A percentile compares a stretch with the other conserved stretches of the same genome.
These are phyloP conservation scores for Trichophyton mentagrophytes DNA, from an alignment of 2,329 filamentous ascomycete genomes.

Conservation along the genomic window DNA sequence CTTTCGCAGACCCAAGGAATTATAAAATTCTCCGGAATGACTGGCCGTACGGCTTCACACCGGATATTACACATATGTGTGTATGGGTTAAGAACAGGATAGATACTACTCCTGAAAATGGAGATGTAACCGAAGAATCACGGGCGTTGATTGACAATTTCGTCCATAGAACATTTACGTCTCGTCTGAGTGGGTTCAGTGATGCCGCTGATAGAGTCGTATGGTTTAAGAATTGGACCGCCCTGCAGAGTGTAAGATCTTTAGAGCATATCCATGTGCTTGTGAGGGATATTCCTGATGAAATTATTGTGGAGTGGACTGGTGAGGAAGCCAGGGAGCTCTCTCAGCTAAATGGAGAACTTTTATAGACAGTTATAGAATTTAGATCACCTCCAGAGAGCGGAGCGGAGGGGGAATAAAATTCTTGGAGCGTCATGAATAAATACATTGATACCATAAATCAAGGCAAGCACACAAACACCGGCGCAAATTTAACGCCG, in stretches of 20 bases:
- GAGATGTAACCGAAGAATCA: slow-evolving; percentile 41
- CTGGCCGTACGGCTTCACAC: slow-evolving; percentile 49
- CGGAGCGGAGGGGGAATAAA: no score
- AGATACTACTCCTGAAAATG: slow-evolving; percentile 32
- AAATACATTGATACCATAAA: background rate
- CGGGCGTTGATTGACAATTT: slow-evolving; percentile 37
- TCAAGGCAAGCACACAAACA: background rate
- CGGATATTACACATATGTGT: slow-evolving; percentile 43
- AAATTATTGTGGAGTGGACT: slow-evolving; percentile 35
- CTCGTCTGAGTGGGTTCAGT: slow-evolving; percentile 25
- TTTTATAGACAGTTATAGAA: background rate
- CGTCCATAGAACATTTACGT: slow-evolving; percentile 39
- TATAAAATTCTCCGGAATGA: slow-evolving; percentile 49
- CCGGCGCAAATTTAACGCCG: background rate
- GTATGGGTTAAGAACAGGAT: slow-evolving; percentile 46
- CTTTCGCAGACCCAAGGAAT: slow-evolving; percentile 43
- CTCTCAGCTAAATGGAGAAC: background rate
- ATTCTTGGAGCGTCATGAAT: background rate
- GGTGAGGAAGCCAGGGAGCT: slow-evolving; percentile 18
- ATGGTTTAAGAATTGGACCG: slow-evolving; percentile 55
- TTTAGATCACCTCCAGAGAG: background rate
- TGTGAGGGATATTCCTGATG: slow-evolving; percentile 36
- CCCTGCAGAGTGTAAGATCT: slow-evolving; percentile 47
- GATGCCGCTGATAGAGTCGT: slow-evolving; percentile 36
- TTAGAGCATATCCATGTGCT: slow-evolving; percentile 47